Base-by-base conservation (phyloP, 345 rosid genomes). In the Arabis hirsuta region DNA sequence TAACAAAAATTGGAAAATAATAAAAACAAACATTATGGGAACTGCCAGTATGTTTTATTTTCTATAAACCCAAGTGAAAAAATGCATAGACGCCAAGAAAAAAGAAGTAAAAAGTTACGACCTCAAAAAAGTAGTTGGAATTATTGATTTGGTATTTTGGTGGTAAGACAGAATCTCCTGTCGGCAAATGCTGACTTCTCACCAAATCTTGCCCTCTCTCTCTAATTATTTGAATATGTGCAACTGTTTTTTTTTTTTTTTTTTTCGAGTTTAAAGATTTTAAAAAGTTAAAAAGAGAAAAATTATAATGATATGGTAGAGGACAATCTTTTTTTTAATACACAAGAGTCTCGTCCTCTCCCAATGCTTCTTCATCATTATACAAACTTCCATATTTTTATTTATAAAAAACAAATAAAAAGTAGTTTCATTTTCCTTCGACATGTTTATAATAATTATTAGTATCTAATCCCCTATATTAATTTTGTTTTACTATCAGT, bases 121-220 rank as follows among this genome's bases (percentile, higher is more conserved):
- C 50, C 42, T 51, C 38, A 42, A 68, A 46, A 69, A 69, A 76
- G 69, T 69, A 54, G 70, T 69, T 54, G 74, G 74, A 76, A 74
- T 74, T 74, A 74, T 74, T 76, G 79, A 76, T 68, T 76, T 55
- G 74, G 79, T 76, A 69, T 76, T 69, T 70, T 62, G 71, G 79
- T 76, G 74, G 79, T 62, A 69, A 69, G 65, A 62, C 70, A 76
- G 74, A 75, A 68, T 69, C 62, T 76, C 65, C 54, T 76, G 79
- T 76, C 79, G 74, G 79, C 74, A 76, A 69, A 69, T 69, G 71
- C 74, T 69, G 79, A 76, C 79, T 76, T 76, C 71, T 69, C 69
- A 76, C 79, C 79, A 69, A 76, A 76, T 69, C 64, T 51, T 22
- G 24, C 24, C 34, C 24, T 43, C 68, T 55, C 78, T 71, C 55